Evolutionary conservation across 805 yeast genomes (phyloP).

Genomic region (Saturnispora serradocipensis): DNA sequence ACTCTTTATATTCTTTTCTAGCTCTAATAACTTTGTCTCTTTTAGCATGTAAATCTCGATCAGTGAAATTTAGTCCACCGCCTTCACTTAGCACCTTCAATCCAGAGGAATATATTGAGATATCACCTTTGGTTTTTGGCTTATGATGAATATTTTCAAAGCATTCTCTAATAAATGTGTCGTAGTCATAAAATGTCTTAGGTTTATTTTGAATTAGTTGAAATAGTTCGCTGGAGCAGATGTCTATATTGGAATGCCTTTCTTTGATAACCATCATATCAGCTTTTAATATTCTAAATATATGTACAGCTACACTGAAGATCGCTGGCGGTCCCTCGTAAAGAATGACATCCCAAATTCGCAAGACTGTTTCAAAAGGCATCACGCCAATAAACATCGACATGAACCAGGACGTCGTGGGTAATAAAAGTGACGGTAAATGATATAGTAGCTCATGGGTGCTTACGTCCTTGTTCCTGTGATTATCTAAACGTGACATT

Average conservation of each 20-base stretch:
- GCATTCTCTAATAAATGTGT: conserved; percentile 59
- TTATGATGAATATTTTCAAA: conserved; percentile 31
- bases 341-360: conserved; percentile 94
- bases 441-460: conserved; percentile 43
- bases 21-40: conserved; percentile 1
- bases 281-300: conserved; percentile 68
- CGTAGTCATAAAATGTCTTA: background rate
- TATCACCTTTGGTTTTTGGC: background rate
- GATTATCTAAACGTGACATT: conserved; percentile 26
- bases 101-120: background rate
- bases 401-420: conserved; percentile 98
- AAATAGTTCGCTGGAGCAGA: conserved; percentile 38
- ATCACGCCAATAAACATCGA: conserved; percentile 85
- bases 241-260: background rate
- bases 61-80: background rate
- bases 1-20: background rate
- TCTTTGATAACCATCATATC: conserved; percentile 21
- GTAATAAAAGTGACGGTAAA: conserved; percentile 83
- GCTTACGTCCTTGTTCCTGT: conserved; percentile 20
- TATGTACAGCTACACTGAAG: conserved; percentile 72
- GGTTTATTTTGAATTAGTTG: conserved; percentile 60
- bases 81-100: background rate
- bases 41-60: conserved; percentile 4
- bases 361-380: conserved; percentile 78
- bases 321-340: conserved; percentile 85